These are phyloP conservation scores for Lactarius hatsudake DNA, from an alignment of 768 basidiomycete genomes.

Conservation along the genomic window DNA sequence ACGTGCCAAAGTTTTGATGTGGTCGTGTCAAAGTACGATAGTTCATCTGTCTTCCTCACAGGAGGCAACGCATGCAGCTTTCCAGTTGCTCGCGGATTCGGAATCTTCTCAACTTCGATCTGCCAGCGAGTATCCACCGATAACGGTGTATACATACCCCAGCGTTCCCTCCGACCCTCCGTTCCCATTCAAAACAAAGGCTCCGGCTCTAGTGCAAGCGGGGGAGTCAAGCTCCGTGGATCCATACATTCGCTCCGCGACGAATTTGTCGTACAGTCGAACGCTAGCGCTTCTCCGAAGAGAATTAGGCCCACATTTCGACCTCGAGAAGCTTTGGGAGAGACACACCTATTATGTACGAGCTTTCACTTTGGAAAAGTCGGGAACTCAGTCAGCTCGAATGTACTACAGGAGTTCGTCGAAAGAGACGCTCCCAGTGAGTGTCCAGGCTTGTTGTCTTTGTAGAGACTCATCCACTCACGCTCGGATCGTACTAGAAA, in stretches of 20 bases:
- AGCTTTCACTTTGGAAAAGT: background rate
- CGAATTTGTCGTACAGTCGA: conserved; percentile 38
- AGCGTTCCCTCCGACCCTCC: conserved; percentile 37
- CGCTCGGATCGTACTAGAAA: conserved; percentile 33
- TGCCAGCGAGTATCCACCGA: conserved; percentile 30
- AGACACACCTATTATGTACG: conserved; percentile 45
- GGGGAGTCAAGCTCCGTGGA: conserved; percentile 31
- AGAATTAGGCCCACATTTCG: conserved; percentile 43
- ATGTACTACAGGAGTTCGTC: conserved; percentile 36
- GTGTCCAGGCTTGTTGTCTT: conserved; percentile 17
- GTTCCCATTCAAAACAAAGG: conserved; percentile 37
- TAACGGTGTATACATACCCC: conserved; percentile 39
- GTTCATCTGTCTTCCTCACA: conserved; percentile 40
- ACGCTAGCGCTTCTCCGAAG: conserved; percentile 39
- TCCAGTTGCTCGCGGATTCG: conserved; percentile 31
- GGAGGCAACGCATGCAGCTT: conserved; percentile 35
- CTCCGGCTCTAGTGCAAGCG: conserved; percentile 34
- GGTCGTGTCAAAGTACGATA: conserved; percentile 31
- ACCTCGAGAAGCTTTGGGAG: conserved; percentile 48
- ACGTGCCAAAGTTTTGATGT: background rate
- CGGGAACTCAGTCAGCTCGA: background rate
- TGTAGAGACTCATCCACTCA: background rate
- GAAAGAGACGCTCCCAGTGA: conserved; percentile 41
- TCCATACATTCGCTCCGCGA: conserved; percentile 39
- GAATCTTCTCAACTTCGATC: conserved; percentile 32